Evolutionary conservation across 805 yeast genomes (phyloP), one percentile per base, ranked within the genome.

Genomic region (Starmerella apicola): DNA sequence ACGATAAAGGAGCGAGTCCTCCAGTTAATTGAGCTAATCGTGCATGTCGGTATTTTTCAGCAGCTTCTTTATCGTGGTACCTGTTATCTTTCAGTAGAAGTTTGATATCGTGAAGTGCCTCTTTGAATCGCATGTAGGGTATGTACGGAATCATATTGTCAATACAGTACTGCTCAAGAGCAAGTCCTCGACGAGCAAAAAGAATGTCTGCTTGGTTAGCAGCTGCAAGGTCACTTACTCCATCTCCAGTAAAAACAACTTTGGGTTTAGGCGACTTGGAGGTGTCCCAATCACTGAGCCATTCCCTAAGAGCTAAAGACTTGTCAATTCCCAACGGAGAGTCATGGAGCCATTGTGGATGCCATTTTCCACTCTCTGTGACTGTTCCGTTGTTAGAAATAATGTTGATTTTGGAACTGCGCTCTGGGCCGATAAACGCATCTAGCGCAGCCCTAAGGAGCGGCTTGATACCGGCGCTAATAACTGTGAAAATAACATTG

Each of bases 171-270:
- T 60, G 52, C 53, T 64, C 69, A 21, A 64, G 55, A 22, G 59
- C 56, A 33, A 62, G 57, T 13, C 68, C 67, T 24, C 55, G 55
- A 41, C 69, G 61, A 20, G 69, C 69, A 50, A 65, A 64, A 38
- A 64, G 51, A 29, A 64, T 60, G 37, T 64, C 69, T 5, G 69
- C 67, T 49, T 63, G 63, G 18, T 60, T 51, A 4, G 69, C 69
- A 10, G 68, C 69, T 8, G 69, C 65, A 23, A 64, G 52, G 39
- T 64, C 69, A n/a, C 66, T 64, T 22, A 73, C 68, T 4, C 81
- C 81, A 29, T 72, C 70, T 8, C 80, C 79, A 43, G 74, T 61
- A 24, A 75, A 73, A 10, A 59, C 58, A 22, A 74, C 52, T 39
- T 70, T 57, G 0, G 78, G 78, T 37, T 66, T 68, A 22, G 51